Evolutionary conservation across 2,329 filamentous ascomycete genomes (phyloP).

Genomic region (Epichloe scottii): DNA sequence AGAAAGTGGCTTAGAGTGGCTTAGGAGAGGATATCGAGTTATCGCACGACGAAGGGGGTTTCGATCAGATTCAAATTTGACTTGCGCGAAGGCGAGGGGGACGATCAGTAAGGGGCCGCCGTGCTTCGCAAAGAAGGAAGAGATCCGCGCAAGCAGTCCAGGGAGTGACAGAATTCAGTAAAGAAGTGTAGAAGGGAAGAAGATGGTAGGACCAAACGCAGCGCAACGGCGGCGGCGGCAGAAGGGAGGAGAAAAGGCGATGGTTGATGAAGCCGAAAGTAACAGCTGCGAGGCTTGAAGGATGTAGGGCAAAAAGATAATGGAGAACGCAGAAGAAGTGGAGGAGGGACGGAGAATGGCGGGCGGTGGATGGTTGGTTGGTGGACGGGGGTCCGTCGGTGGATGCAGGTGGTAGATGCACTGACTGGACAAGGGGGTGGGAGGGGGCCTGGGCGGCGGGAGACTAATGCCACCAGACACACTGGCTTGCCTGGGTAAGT

Average conservation of each 20-base stretch:
- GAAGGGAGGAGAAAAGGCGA: not conserved
- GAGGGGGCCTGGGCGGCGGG: not conserved
- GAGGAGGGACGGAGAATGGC: constrained; percentile 4
- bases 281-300: constrained; percentile 1
- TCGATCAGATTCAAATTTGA: constrained; percentile 7
- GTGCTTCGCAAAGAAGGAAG: not conserved
- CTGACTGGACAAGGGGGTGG: not conserved
- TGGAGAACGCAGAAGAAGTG: constrained; percentile 7
- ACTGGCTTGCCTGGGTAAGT: too few species aligned
- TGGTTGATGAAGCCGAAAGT: constrained; percentile 4
- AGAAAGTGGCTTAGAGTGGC: not conserved
- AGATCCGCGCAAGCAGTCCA: not conserved
- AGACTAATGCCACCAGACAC: not conserved
- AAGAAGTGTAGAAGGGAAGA: not conserved
- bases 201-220: not conserved
- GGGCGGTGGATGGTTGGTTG: constrained; percentile 4
- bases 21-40: constrained; percentile 1
- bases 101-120: constrained; percentile 2
- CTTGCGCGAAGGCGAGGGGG: constrained; percentile 8
- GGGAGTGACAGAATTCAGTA: not conserved
- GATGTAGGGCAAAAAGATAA: constrained; percentile 6
- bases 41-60: constrained; percentile 4
- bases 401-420: constrained; percentile 3
- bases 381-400: not conserved
- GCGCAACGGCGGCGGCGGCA: constrained; percentile 1